Conservation (phyloP, 2,329 filamentous ascomycete genomes). For the Coleophoma crateriformis region DNA sequence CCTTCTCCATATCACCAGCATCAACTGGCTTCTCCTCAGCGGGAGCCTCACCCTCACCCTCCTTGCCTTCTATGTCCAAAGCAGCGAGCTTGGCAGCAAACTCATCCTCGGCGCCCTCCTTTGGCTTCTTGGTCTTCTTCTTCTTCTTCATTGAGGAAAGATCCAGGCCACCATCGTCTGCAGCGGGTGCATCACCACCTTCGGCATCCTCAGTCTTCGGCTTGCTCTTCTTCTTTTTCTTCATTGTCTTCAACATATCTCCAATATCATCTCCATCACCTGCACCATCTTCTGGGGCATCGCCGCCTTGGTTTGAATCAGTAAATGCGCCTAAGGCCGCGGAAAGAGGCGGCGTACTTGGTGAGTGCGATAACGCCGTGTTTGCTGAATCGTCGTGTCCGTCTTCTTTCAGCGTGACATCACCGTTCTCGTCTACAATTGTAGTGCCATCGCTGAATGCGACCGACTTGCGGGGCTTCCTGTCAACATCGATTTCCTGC, state of each 20-base stretch:
- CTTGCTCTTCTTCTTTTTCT: conserved; percentile 89
- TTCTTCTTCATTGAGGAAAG: conserved; percentile 29
- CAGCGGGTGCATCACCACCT: conserved; percentile 42
- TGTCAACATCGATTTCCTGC: conserved; percentile 34
- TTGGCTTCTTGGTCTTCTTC: conserved; percentile 29
- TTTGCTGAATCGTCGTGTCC: conserved; percentile 69
- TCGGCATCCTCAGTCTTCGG: conserved; percentile 58
- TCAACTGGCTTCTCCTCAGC: conserved; percentile 19
- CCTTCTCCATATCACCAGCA: conserved; percentile 28
- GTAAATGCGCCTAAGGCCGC: conserved; percentile 50
- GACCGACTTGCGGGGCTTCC: conserved; percentile 86
- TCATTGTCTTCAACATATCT: conserved; percentile 61
- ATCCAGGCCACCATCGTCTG: conserved; percentile 40
- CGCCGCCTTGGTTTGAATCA: conserved; percentile 36
- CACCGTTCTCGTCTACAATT: conserved; percentile 85
- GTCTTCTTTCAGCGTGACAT: conserved; percentile 70
- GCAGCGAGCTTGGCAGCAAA: conserved; percentile 27
- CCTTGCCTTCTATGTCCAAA: conserved; percentile 24
- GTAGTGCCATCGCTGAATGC: conserved; percentile 84
- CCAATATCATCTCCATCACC: conserved; percentile 52
- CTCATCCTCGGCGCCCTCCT: conserved; percentile 26
- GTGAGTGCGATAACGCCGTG: conserved; percentile 74
- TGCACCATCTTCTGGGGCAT: conserved; percentile 25
- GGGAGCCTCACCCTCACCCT: conserved; percentile 13
- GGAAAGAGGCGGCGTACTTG: conserved; percentile 56